Evolutionary conservation across 345 rosid genomes (phyloP).

Genomic region (Trapa incisa): DNA sequence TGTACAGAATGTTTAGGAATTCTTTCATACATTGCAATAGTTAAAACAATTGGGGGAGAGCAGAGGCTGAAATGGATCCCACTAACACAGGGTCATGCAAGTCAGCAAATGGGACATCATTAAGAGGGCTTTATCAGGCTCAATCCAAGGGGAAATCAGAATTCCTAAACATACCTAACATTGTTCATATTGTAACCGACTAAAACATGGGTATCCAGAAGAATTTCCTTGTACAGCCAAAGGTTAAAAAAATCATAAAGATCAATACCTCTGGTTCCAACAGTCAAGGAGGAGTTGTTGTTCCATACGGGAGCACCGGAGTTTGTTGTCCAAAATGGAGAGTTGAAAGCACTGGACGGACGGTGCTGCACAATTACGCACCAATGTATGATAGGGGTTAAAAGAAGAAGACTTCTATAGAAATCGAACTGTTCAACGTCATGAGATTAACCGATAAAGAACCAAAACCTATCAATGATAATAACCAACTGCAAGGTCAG

Average conservation of each 20-base stretch:
- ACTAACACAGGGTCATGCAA: too few species aligned
- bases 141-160: too few species aligned
- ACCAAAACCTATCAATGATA: too few species aligned
- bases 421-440: not conserved
- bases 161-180: too few species aligned
- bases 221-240: not conserved
- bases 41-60: too few species aligned
- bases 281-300: constrained; percentile 67
- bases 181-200: too few species aligned
- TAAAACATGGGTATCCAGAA: not conserved
- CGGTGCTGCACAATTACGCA: constrained; percentile 26
- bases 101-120: too few species aligned
- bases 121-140: too few species aligned
- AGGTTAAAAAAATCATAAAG: not conserved
- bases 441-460: not conserved
- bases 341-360: constrained; percentile 56
- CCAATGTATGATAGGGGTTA: not conserved
- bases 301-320: constrained; percentile 73
- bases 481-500: too few species aligned
- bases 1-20: too few species aligned
- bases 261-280: constrained; percentile 64
- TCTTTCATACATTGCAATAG: too few species aligned
- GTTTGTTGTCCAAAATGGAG: constrained; percentile 67
- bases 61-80: too few species aligned
- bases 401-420: not conserved